Base-by-base conservation (phyloP, 148 eudicot species). In the Camellia granthamiana region DNA sequence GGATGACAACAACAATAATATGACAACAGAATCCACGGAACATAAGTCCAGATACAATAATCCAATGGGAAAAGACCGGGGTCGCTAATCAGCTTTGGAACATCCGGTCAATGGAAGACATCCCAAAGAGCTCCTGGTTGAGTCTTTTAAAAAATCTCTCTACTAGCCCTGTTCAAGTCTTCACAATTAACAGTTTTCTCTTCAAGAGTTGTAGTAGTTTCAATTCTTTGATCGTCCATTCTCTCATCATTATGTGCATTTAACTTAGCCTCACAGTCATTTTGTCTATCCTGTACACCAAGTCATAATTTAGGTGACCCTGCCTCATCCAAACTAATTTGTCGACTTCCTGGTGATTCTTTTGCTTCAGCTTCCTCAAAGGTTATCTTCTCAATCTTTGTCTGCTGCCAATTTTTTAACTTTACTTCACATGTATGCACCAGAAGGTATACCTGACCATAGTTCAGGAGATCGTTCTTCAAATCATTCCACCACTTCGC, bases 61-160 rank as follows among this genome's bases (percentile, higher is more conserved):
- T n/a, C n/a, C n/a, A n/a, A n/a, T n/a, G n/a, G n/a, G n/a, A n/a
- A n/a, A n/a, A n/a, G n/a, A n/a, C n/a, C n/a, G n/a, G n/a, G n/a
- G n/a, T n/a, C n/a, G n/a, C n/a, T n/a, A 71, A 80, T 81, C 75
- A 95, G 79, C 85, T 91, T 93, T 66, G 97, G 89, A 81, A 86
- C 89, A 85, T 95, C 99, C 83, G 89, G 85, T 55, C 93, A 89
- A 30, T 91, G 93, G 77, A 95, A 95, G 80, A 95, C 92, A 84
- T 95, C 97, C 99, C 99, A 95, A 78, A 81, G 79, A 74, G 92
- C 93, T 78, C 98, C 99, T 74, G 90, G 88, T 81, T 56, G 19
- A 79, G 79, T 69, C 66, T 81, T 79, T 75, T 81, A 80, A 15
- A 65, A 77, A 16, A 72, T 59, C 6, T 81, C 77, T 61, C 77